Evolutionary conservation across 108 stramenopile species (phyloP).

Genomic region (Pseudonitzschia pungens): DNA sequence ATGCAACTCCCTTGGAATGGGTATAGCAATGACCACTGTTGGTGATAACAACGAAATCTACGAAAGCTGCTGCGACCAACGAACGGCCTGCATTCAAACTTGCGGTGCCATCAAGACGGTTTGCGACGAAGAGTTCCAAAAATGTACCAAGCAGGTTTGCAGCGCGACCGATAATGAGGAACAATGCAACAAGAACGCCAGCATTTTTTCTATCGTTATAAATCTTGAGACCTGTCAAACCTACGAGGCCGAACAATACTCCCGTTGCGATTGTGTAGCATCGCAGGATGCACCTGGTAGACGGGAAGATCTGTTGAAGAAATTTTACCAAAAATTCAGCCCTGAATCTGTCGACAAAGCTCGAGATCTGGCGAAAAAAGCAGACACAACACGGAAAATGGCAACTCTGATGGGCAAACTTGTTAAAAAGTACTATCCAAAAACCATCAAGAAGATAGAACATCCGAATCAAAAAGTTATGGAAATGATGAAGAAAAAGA

Average conservation of each 20-base stretch:
- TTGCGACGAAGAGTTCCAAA: slow-evolving; percentile 33
- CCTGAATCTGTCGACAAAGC: slow-evolving; percentile 47
- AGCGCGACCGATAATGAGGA: neutral
- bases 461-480: slow-evolving; percentile 33
- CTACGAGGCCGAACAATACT: slow-evolving; percentile 34
- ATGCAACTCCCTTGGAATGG: slow-evolving; percentile 33
- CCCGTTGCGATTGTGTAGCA: slow-evolving; percentile 43
- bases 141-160: neutral
- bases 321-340: slow-evolving; percentile 52
- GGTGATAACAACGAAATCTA: slow-evolving; percentile 22
- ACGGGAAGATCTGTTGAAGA: slow-evolving; percentile 31
- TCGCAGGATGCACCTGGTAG: slow-evolving; percentile 15
- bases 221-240: slow-evolving; percentile 36
- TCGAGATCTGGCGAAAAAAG: slow-evolving; percentile 41
- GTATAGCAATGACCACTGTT: slow-evolving; percentile 23
- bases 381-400: slow-evolving; percentile 35
- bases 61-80: slow-evolving; percentile 43
- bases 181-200: slow-evolving; percentile 10
- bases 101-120: slow-evolving; percentile 39
- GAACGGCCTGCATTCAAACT: slow-evolving; percentile 51
- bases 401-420: slow-evolving; percentile 43
- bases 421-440: slow-evolving; percentile 46
- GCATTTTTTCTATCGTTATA: slow-evolving; percentile 27
- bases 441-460: slow-evolving; percentile 38
- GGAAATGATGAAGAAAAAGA: slow-evolving; percentile 31